Conservation (phyloP, 164 flowering plant species). For the Amborella trichopoda region DNA sequence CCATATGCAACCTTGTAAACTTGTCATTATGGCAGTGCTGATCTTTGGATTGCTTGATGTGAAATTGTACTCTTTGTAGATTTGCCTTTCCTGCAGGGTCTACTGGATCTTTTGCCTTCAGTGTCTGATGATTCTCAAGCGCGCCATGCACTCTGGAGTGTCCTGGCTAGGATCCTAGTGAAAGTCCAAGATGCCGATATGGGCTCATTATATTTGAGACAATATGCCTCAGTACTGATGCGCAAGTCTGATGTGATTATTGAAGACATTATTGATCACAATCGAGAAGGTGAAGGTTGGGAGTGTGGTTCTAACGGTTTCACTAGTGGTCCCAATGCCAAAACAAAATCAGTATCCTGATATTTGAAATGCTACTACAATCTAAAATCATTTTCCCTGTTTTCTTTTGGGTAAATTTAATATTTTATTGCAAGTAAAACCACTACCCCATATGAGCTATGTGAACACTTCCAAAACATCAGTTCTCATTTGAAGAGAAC, state of each 20-base stretch:
- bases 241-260: constrained; percentile 44
- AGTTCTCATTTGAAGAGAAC: no score
- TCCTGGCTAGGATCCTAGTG: constrained; percentile 39
- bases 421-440: no score
- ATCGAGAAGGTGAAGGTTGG: constrained; percentile 17
- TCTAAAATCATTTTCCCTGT: no score
- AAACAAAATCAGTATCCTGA: constrained; percentile 60
- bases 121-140: constrained; percentile 77
- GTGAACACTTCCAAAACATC: no score
- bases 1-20: neutral
- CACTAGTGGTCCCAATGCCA: constrained; percentile 16
- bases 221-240: constrained; percentile 33
- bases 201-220: constrained; percentile 22
- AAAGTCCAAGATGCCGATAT: constrained; percentile 36
- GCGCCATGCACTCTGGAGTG: constrained; percentile 72
- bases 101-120: constrained; percentile 54
- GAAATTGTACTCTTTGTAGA: constrained; percentile 32
- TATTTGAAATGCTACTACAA: no score
- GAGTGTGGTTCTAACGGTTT: constrained; percentile 13
- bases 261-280: constrained; percentile 68
- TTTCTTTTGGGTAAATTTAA: no score
- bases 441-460: no score
- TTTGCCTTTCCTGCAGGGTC: constrained; percentile 51
- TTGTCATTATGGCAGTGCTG: constrained; percentile 1
- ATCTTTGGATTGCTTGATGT: constrained; percentile 1